Evolutionary conservation across 108 stramenopile species (phyloP).

Genomic region (Aurantiochytrium sp.): DNA sequence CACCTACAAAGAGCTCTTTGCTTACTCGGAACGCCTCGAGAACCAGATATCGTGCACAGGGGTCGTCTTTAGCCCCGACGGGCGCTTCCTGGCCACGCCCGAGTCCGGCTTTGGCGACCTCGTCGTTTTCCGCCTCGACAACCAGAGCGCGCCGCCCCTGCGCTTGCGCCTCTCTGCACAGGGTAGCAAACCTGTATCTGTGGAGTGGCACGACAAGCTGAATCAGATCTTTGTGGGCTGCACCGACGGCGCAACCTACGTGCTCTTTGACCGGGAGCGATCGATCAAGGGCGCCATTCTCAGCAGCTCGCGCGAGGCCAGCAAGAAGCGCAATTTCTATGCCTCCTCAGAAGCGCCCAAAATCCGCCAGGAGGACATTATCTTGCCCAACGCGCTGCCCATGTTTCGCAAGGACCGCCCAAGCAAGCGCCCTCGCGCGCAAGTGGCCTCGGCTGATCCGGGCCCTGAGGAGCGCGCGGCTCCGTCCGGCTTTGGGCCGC

Average conservation of each 20-base stretch:
- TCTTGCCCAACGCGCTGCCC: neutral
- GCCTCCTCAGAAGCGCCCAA: neutral
- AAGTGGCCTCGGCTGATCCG: neutral
- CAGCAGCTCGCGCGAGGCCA: neutral
- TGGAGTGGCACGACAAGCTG: neutral
- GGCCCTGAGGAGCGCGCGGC: too few relatives aligned
- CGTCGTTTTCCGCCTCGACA: neutral
- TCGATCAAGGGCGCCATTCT: neutral
- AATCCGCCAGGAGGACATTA: neutral
- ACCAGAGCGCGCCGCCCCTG: neutral
- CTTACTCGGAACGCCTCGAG: neutral
- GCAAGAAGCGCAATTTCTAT: neutral
- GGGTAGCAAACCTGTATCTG: neutral
- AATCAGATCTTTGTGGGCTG: constrained; percentile 6
- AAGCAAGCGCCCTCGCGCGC: neutral
- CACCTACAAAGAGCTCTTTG: neutral
- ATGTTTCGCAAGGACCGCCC: neutral
- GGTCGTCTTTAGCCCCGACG: neutral
- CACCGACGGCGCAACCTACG: neutral
- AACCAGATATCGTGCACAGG: neutral
- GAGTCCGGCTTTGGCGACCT: neutral
- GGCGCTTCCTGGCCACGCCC: neutral
- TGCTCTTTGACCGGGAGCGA: neutral
- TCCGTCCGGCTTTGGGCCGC: too few relatives aligned
- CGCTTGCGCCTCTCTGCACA: neutral